These are phyloP conservation scores for Angomonas desouzai DNA, from an alignment of 208 protist genomes.

Conservation along the genomic window DNA sequence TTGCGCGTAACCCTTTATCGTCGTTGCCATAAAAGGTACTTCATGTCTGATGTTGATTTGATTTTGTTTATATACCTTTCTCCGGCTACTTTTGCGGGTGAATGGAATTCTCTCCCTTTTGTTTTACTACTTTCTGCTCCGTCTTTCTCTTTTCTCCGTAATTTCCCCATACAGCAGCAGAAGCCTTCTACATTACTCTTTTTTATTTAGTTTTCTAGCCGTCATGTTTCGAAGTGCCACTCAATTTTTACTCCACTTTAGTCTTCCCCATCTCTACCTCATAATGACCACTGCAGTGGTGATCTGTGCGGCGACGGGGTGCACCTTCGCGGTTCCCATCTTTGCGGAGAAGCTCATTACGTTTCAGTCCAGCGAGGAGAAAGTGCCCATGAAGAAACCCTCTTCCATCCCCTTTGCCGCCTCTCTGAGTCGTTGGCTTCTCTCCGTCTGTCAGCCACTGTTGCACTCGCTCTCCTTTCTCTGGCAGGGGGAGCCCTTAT, in stretches of 20 bases:
- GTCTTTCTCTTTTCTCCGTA: constrained; percentile 2
- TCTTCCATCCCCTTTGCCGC: not conserved
- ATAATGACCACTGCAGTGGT: constrained; percentile 29
- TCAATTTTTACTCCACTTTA: constrained; percentile 24
- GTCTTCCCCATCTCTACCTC: constrained; percentile 23
- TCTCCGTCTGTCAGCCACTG: constrained; percentile 20
- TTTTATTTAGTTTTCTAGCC: not conserved
- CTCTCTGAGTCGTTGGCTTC: constrained; percentile 12
- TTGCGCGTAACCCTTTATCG: not conserved
- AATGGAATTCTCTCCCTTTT: not conserved
- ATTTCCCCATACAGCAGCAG: too few species aligned
- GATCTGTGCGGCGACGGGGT: constrained; percentile 36
- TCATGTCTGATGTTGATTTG: too few species aligned
- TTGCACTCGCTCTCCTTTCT: constrained; percentile 15
- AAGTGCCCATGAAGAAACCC: not conserved
- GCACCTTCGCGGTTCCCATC: constrained; percentile 37
- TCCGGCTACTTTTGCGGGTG: not conserved
- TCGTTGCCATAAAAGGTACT: too few species aligned
- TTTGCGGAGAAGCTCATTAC: constrained; percentile 45
- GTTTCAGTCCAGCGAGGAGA: constrained; percentile 20
- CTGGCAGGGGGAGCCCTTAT: not conserved
- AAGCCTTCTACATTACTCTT: not conserved
- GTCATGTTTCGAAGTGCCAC: not conserved
- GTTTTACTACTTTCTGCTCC: not conserved
- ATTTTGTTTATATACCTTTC: too few species aligned